Evolutionary conservation across 2,329 filamentous ascomycete genomes (phyloP), one percentile per base, ranked within the genome.

Genomic region (Amauroascus verrucosus): DNA sequence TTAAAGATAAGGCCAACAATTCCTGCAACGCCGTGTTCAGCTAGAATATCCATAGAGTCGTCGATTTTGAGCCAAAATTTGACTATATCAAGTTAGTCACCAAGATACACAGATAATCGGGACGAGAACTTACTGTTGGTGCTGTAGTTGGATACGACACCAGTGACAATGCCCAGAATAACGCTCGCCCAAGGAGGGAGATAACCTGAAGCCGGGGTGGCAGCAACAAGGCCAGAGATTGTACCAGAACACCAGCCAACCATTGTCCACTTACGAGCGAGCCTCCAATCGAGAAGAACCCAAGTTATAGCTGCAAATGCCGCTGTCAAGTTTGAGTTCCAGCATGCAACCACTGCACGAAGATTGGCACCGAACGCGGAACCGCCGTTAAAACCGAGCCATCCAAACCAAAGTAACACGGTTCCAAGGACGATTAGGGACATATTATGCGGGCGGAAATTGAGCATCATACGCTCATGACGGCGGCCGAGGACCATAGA

Each of bases 401-500:
- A 98, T 65, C 93, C 93, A 65, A 97, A 97, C 90, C 90, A 97
- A 54, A 98, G 88, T 63, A 98, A 81, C 60, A 95, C 81, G 2
- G 93, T 97, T 58, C 93, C 93, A 62, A 97, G 84, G 0, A 93
- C 90, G 72, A 98, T 95, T 65, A 97, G 81, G 5, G 90, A 95
- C 61, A 97, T 93, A 76, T 98, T 98, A 78, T 98, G 93, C 16
- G 93, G 93, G 61, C 93, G 88, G 81, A 97, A 97, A 80, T 97
- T 97, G 73, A 96, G 82, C 88, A 97, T 96, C 89, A 97, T 96
- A 76, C 89, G 93, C 76, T 97, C 91, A 75, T 96, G 93, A 61
- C 93, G 88, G 65, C 89, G 87, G 61, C 93, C 93, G 57, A 98
- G 86, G 35, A 96, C 84, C 87, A 88, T 85, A 1, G 90, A 95